phyloP scores from a whole-genome alignment of 192 early-diverging fungal genomes.

The Lunasporangiospora selenospora region DNA sequence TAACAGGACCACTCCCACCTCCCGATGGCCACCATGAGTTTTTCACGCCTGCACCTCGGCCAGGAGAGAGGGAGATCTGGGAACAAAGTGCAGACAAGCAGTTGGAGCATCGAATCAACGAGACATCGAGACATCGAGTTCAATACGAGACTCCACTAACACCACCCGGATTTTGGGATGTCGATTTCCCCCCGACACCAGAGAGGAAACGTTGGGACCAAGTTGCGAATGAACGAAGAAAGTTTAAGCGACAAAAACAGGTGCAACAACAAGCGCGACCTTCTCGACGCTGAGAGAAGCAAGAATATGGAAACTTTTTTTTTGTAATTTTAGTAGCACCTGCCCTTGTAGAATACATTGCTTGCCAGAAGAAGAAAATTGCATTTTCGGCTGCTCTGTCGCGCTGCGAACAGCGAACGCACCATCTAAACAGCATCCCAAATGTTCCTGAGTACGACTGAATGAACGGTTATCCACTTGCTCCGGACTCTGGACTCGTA shows the following conservation, averaged over 20 bases:
- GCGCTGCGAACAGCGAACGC: no score
- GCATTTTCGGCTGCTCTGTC: no score
- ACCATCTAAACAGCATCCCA: no score
- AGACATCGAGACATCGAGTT: slow-evolving; percentile 32
- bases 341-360: no score
- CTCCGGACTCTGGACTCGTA: no score
- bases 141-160: slow-evolving; percentile 27
- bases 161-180: slow-evolving; percentile 42
- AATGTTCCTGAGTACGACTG: no score
- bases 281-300: no score
- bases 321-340: no score
- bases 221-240: slow-evolving; percentile 23
- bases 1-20: slow-evolving; percentile 33
- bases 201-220: slow-evolving; percentile 35
- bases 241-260: slow-evolving; percentile 13
- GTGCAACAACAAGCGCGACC: no score
- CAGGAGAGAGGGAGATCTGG: slow-evolving; percentile 35
- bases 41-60: slow-evolving; percentile 35
- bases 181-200: slow-evolving; percentile 27
- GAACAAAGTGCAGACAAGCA: slow-evolving; percentile 21
- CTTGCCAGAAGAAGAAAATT: no score
- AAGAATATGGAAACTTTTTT: no score
- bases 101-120: slow-evolving; percentile 31
- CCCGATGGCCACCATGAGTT: slow-evolving; percentile 41
- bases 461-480: no score